Percentiles rank a stretch among this genome's conserved stretches.
These are phyloP conservation scores for Torulaspora gathmanii DNA, from an alignment of 805 yeast species.

Conservation along the genomic window DNA sequence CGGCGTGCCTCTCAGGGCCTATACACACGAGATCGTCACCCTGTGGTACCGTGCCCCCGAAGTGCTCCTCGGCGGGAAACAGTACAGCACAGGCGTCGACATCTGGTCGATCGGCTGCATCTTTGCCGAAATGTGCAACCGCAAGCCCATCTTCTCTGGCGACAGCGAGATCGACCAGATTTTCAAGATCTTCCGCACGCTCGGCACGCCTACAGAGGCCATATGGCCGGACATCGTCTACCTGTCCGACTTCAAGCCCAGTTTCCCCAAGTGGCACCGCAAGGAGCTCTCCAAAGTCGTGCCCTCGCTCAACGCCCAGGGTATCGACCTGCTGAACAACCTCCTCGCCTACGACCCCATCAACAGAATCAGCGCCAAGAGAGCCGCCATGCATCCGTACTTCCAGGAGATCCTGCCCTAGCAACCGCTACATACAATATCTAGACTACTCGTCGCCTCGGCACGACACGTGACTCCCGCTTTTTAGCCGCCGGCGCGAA, in stretches of 20 bases:
- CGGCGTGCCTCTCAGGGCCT: constrained; percentile 96
- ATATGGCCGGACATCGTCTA: constrained; percentile 97
- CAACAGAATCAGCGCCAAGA: constrained; percentile 85
- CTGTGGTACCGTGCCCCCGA: constrained; percentile 98
- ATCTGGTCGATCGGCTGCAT: constrained; percentile 99
- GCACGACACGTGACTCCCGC: not conserved
- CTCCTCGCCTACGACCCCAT: constrained; percentile 91
- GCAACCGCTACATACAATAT: not conserved
- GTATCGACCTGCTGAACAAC: constrained; percentile 74
- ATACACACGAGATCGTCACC: constrained; percentile 95
- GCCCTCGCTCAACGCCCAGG: constrained; percentile 76
- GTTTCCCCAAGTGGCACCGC: constrained; percentile 80
- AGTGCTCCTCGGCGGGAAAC: constrained; percentile 88
- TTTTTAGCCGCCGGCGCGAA: constrained; percentile 1
- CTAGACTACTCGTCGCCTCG: not conserved
- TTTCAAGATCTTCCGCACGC: constrained; percentile 79
- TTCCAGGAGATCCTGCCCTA: constrained; percentile 23
- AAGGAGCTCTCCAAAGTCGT: constrained; percentile 80
- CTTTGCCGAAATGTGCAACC: constrained; percentile 97
- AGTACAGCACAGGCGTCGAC: constrained; percentile 94
- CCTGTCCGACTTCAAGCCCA: constrained; percentile 79
- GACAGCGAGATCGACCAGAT: constrained; percentile 94
- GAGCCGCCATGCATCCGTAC: constrained; percentile 83
- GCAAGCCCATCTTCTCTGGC: constrained; percentile 94
- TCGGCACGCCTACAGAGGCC: constrained; percentile 95